Evolutionary conservation across 306 rosid genomes (phyloP).

Genomic region (Quercus cerris): DNA sequence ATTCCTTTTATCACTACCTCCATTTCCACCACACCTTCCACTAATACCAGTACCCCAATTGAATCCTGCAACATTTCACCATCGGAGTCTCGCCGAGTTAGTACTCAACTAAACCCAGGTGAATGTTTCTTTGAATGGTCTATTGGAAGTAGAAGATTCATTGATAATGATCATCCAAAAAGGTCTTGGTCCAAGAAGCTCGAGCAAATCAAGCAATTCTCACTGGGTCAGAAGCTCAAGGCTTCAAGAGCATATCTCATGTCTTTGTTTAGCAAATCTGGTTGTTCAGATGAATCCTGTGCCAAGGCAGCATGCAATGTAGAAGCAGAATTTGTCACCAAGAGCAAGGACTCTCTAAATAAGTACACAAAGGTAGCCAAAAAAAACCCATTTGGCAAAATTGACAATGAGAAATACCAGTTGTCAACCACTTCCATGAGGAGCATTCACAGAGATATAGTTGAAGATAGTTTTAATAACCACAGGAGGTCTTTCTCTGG

Average conservation of each 20-base stretch:
- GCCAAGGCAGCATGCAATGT: slow-evolving; percentile 43
- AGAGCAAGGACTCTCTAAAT: slow-evolving; percentile 23
- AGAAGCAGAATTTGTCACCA: slow-evolving; percentile 24
- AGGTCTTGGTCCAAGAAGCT: slow-evolving; percentile 69
- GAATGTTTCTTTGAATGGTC: slow-evolving; percentile 50
- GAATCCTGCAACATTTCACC: slow-evolving; percentile 56
- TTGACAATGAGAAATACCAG: slow-evolving; percentile 36
- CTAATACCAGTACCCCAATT: slow-evolving; percentile 33
- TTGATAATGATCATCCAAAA: slow-evolving; percentile 32
- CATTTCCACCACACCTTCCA: slow-evolving; percentile 25
- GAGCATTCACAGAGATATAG: slow-evolving; percentile 43
- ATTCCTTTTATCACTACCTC: slow-evolving; percentile 27
- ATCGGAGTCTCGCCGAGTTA: slow-evolving; percentile 65
- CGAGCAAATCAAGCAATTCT: slow-evolving; percentile 60
- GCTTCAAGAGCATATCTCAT: slow-evolving; percentile 65
- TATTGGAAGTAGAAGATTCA: slow-evolving; percentile 35
- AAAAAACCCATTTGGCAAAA: slow-evolving; percentile 48
- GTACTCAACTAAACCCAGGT: slow-evolving; percentile 62
- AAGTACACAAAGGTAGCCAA: slow-evolving; percentile 39
- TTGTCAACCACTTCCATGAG: slow-evolving; percentile 36
- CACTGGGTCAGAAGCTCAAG: slow-evolving; percentile 55
- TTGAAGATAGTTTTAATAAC: slow-evolving; percentile 40
- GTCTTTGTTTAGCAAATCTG: slow-evolving; percentile 63
- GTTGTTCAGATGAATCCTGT: slow-evolving; percentile 52
- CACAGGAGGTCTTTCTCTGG: slow-evolving; percentile 84